Base-by-base conservation (phyloP, 345 rosid genomes). In the Boechera divaricarpa region DNA sequence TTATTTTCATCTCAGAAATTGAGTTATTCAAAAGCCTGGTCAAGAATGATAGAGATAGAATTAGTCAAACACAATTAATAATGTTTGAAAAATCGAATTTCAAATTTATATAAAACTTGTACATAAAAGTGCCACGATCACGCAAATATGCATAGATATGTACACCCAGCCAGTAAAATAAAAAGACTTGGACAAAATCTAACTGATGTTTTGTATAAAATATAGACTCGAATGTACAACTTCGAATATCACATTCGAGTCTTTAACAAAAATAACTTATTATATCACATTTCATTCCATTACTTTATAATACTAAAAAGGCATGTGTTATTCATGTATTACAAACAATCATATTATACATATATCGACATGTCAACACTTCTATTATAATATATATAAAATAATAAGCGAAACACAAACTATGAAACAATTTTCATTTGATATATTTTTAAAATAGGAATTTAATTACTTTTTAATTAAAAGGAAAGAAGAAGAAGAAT, bases 291-390 rank as follows among this genome's bases (percentile, higher is more conserved):
- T 12, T 35, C 55, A 35, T 57, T 44, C 44, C 55, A 56, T 60
- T 48, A 21, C 2, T 49, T 59, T 15, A 35, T 35, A 47, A 32
- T 7, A 33, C 18, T 7, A 13, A 5, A 24, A 39, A 53, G 7
- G 4, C 63, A 63, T 63, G 70, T 9, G 70, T 63, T 32, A 70
- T 47, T 33, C 55, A 70, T 58, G 56, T 73, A 63, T 13, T 31
- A 16, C 0, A 41, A 52, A 10, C 29, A 24, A 35, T 15, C 4
- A 2, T 10, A 44, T 59, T 33, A 26, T 5, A 10, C 6, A 60
- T 29, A 26, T 16, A 69, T 32, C 55, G 36, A 29, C 28, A 47
- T 59, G 39, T 61, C 60, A 36, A 49, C 8, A 72, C 39, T 10
- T 72, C 5, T 69, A 33, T 33, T 33, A 47, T 7, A 9, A 3